Percentiles rank a stretch among this genome's conserved stretches.
phyloP scores from a whole-genome alignment of 2,329 filamentous ascomycete genomes.

The Volutella citrinella region DNA sequence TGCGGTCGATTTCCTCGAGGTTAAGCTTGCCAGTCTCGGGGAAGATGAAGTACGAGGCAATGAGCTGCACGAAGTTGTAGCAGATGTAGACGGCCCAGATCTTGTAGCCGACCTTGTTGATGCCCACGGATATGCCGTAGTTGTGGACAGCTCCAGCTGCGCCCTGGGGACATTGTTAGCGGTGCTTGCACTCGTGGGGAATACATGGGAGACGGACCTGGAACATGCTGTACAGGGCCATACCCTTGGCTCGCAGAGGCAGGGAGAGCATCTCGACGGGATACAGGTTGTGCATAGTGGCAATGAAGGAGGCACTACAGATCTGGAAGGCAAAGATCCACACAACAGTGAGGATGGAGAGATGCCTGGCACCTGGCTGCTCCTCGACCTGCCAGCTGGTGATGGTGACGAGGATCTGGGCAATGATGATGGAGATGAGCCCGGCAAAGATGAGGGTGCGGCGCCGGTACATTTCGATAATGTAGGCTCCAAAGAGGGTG shows the following conservation, averaged over 20 bases:
- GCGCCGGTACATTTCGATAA: slow-evolving; percentile 17
- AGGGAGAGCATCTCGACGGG: slow-evolving; percentile 21
- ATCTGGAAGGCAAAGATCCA: slow-evolving; percentile 22
- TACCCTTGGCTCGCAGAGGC: slow-evolving; percentile 19
- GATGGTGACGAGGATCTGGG: slow-evolving; percentile 20
- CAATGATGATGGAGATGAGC: slow-evolving; percentile 14
- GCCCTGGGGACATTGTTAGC: slow-evolving; percentile 1
- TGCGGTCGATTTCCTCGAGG: slow-evolving; percentile 21
- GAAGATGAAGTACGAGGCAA: slow-evolving; percentile 19
- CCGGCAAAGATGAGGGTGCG: slow-evolving; percentile 19
- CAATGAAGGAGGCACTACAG: slow-evolving; percentile 21
- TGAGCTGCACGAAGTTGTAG: slow-evolving; percentile 16
- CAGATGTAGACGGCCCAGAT: slow-evolving; percentile 21
- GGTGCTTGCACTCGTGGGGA: no score
- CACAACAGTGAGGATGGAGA: slow-evolving; percentile 13
- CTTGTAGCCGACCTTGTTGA: slow-evolving; percentile 17
- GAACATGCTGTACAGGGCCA: slow-evolving; percentile 22
- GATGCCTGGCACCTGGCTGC: slow-evolving; percentile 3
- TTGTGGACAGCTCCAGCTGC: slow-evolving; percentile 20
- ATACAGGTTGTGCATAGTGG: slow-evolving; percentile 22
- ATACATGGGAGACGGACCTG: slow-evolving; percentile 11
- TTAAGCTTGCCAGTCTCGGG: slow-evolving; percentile 20
- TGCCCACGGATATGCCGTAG: slow-evolving; percentile 20
- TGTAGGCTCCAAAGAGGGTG: slow-evolving; percentile 17
- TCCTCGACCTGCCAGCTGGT: slow-evolving; percentile 16